phyloP scores from a whole-genome alignment of 495 filamentous ascomycete species.

The Neurospora sp. region DNA sequence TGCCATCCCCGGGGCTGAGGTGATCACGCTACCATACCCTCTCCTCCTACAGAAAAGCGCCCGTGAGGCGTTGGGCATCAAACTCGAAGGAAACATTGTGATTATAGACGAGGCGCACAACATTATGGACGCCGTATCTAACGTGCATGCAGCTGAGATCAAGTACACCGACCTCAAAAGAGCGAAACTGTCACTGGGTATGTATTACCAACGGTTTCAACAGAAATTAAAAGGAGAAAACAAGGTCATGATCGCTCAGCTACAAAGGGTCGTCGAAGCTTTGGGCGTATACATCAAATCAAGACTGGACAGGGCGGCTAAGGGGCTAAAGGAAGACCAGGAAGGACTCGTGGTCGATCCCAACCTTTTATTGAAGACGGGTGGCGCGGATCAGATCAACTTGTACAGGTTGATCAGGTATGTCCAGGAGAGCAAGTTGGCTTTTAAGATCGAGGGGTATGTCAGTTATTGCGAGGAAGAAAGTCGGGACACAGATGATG shows the following conservation, averaged over 20 bases:
- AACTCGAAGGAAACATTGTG: constrained; percentile 76
- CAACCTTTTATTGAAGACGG: constrained; percentile 63
- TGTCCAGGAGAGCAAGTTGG: constrained; percentile 84
- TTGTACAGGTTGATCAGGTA: constrained; percentile 80
- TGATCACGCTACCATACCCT: constrained; percentile 90
- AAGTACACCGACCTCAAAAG: constrained; percentile 59
- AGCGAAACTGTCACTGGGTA: constrained; percentile 61
- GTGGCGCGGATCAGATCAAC: constrained; percentile 92
- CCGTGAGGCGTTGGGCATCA: constrained; percentile 76
- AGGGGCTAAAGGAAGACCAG: constrained; percentile 25
- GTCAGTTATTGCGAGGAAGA: constrained; percentile 46
- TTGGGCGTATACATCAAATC: constrained; percentile 39
- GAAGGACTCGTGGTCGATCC: constrained; percentile 50
- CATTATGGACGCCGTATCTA: constrained; percentile 86
- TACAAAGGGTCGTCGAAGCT: constrained; percentile 69
- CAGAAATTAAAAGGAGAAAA: constrained; percentile 83
- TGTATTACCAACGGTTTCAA: constrained; percentile 79
- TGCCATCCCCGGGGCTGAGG: constrained; percentile 76
- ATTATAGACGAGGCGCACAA: constrained; percentile 98
- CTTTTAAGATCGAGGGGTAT: constrained; percentile 90
- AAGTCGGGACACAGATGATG: background rate
- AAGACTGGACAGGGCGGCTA: constrained; percentile 38
- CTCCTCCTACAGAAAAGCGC: constrained; percentile 82
- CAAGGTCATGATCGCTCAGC: constrained; percentile 80
- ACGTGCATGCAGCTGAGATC: constrained; percentile 74